A percentile compares a stretch with the other conserved stretches of the same genome.
phyloP scores from a whole-genome alignment of 176 grass and related monocot species.

The Eleusine coracana region DNA sequence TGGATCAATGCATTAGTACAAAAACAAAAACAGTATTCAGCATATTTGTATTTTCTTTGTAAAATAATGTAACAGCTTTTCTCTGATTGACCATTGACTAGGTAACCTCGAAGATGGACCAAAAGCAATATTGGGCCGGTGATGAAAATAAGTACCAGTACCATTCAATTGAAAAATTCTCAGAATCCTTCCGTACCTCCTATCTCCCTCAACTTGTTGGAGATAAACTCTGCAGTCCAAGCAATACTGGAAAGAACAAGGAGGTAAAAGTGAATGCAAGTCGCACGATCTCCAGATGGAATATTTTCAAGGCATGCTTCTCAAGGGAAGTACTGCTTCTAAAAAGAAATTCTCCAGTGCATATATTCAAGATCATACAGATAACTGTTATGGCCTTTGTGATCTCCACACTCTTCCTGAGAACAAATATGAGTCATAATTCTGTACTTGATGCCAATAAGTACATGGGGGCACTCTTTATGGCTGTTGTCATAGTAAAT shows the following conservation, averaged over 20 bases:
- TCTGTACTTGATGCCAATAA: constrained; percentile 75
- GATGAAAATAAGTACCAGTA: constrained; percentile 69
- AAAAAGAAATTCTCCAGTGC: constrained; percentile 85
- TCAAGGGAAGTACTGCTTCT: constrained; percentile 80
- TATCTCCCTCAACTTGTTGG: constrained; percentile 43
- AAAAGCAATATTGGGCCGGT: constrained; percentile 82
- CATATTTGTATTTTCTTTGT: constrained; percentile 9
- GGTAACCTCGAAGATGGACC: constrained; percentile 87
- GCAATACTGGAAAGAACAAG: constrained; percentile 40
- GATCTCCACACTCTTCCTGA: constrained; percentile 75
- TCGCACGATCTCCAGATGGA: constrained; percentile 66
- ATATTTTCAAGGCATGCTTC: constrained; percentile 89
- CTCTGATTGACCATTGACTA: constrained; percentile 37
- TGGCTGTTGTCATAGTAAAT: constrained; percentile 65
- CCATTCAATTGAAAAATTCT: constrained; percentile 60
- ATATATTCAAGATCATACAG: constrained; percentile 94
- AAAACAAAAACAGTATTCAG: constrained; percentile 26
- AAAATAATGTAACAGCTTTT: constrained; percentile 29
- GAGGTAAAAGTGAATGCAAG: constrained; percentile 46
- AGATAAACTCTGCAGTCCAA: constrained; percentile 39
- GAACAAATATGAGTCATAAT: constrained; percentile 73
- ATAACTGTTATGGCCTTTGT: constrained; percentile 76
- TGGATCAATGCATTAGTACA: neutral
- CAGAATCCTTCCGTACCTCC: constrained; percentile 54
- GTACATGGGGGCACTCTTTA: constrained; percentile 79